Base-by-base conservation (phyloP, 2,329 filamentous ascomycete species). In the Zelopaecilomyces penicillatus region DNA sequence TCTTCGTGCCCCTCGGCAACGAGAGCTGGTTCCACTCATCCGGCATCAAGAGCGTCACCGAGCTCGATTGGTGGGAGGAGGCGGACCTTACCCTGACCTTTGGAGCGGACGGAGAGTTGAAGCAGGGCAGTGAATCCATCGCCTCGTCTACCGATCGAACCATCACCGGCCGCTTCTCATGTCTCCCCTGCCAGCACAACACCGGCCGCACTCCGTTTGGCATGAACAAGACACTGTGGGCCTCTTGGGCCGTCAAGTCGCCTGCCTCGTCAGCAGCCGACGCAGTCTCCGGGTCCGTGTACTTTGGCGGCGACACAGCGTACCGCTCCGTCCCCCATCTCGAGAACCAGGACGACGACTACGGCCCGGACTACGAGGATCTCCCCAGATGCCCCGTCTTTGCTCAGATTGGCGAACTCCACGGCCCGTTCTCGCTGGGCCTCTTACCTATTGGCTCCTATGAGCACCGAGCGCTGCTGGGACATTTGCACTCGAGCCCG, bases 31-130 rank as follows among this genome's bases (percentile, higher is more conserved):
- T 94, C 60, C 66, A 68, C 30, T 64, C 71, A 2, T 73, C 70
- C 26, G 85, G 84, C 1, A 76, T 93, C 41, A 49, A 73, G 1
- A 83, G 85, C 41, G 80, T 88, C 27, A 90, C 85, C 0, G 88
- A 95, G 65, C 61, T 94, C 58, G 88, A 95, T 64, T 95, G 88
- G 88, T 94, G 88, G 88, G 81, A 91, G 51, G 80, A 83, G 48
- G 71, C 78, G 3, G 79, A 88, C 39, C 60, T 93, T 10, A 76
- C 67, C 0, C 62, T 93, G 32, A 43, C 41, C 30, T 11, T 26
- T 19, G 19, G 19, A 19, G 19, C 19, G 19, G 19, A 19, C 19
- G 19, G 19, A 19, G 19, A 43, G 32, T 39, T 36, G 30, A 12
- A 40, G 33, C 28, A 11, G 10, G 43, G 42, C 39, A 45, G 19